These are phyloP conservation scores for Cutaneotrichosporon cutaneum DNA, from an alignment of 1,284 basidiomycete species.

Conservation along the genomic window DNA sequence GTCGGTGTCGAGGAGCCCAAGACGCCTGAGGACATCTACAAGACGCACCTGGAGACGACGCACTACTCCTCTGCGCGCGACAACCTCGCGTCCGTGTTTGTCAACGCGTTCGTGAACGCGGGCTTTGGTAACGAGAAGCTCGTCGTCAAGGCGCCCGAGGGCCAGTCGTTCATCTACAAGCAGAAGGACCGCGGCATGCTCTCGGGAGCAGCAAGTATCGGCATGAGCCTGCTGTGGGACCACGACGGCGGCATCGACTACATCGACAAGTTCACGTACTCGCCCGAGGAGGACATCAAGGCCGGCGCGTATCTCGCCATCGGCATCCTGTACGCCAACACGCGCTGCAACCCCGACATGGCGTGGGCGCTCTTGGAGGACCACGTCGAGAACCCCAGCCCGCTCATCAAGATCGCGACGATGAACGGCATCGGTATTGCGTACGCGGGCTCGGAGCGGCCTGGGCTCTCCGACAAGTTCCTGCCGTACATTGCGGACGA, in stretches of 20 bases:
- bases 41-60: conserved; percentile 89
- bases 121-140: conserved; percentile 99
- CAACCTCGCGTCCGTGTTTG: conserved; percentile 94
- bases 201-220: conserved; percentile 91
- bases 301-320: conserved; percentile 94
- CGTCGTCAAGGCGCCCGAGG: conserved; percentile 94
- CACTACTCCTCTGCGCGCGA: conserved; percentile 81
- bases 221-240: conserved; percentile 93
- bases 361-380: conserved; percentile 89
- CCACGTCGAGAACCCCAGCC: conserved; percentile 83
- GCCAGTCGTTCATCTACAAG: conserved; percentile 98
- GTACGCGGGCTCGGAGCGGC: conserved; percentile 87
- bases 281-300: conserved; percentile 95
- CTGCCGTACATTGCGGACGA: conserved; percentile 82
- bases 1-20: conserved; percentile 87
- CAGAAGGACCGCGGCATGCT: conserved; percentile 99
- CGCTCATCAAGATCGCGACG: conserved; percentile 79
- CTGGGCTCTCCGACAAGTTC: conserved; percentile 76
- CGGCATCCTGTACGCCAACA: conserved; percentile 85
- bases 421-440: conserved; percentile 89
- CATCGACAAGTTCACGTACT: conserved; percentile 98
- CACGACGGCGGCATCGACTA: conserved; percentile 90
- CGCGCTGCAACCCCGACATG: conserved; percentile 91
- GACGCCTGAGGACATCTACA: conserved; percentile 96
- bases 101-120: conserved; percentile 98